phyloP scores from a whole-genome alignment of 179 eudicot genomes.

The Beta macrorhiza region DNA sequence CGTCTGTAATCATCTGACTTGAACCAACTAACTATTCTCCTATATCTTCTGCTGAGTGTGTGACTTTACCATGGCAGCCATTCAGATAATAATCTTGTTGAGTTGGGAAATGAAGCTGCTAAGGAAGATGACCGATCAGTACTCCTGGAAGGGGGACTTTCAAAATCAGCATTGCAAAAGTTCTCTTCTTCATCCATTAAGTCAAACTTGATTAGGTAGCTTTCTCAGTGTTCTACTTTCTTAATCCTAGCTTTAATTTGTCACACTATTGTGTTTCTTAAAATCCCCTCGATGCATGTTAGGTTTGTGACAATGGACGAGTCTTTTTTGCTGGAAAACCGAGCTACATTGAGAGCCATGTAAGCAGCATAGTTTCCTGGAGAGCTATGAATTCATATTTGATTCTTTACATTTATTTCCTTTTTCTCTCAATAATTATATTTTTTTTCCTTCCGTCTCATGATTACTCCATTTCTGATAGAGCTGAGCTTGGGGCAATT shows the following conservation, averaged over 20 bases:
- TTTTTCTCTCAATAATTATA: not conserved
- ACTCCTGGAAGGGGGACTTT: constrained; percentile 85
- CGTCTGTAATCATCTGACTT: not conserved
- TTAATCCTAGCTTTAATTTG: constrained; percentile 1
- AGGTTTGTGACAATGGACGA: constrained; percentile 95
- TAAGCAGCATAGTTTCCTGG: constrained; percentile 34
- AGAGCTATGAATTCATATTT: not conserved
- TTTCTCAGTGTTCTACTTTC: constrained; percentile 15
- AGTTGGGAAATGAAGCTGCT: constrained; percentile 60
- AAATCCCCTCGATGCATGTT: constrained; percentile 8
- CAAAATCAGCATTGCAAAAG: constrained; percentile 65
- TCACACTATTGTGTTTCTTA: constrained; percentile 17
- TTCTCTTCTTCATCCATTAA: constrained; percentile 50
- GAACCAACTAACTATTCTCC: not conserved
- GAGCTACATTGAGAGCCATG: constrained; percentile 86
- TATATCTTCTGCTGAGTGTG: constrained; percentile 22
- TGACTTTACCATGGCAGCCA: constrained; percentile 55
- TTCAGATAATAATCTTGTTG: constrained; percentile 77
- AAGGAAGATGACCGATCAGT: constrained; percentile 87
- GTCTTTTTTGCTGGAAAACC: constrained; percentile 80
- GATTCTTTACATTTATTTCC: not conserved
- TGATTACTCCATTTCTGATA: constrained; percentile 26
- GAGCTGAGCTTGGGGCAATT: constrained; percentile 71
- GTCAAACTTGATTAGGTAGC: constrained; percentile 67
- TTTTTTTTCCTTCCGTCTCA: not conserved